Base-by-base conservation (phyloP, 2,329 filamentous ascomycete genomes). In the Ascochyta viciae-villosae region DNA sequence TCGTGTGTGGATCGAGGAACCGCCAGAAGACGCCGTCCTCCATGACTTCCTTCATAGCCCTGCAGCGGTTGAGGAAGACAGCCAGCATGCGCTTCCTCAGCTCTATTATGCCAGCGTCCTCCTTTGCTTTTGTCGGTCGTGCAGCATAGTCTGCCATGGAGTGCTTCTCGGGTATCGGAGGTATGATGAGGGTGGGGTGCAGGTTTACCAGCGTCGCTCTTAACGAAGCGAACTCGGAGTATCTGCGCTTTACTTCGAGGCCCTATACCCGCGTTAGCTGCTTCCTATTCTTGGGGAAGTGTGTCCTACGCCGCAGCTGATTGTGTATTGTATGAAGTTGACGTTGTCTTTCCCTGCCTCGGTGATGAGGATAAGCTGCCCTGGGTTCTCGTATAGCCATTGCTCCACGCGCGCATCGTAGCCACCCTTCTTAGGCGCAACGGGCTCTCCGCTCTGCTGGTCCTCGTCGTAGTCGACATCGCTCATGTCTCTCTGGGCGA, bases 111-210 rank as follows among this genome's bases (percentile, higher is more conserved):
- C 94, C 91, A 54, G 92, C 89, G 74, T 99, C 96, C 76, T 99
- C 94, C 76, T 97, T 99, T 16, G 96, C 96, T 70, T 94, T 97
- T 34, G 95, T 99, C 1, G 96, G 95, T 68, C 96, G 98, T 26
- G 96, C 93, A 15, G 95, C 95, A 73, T 99, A 99, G 76, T 99
- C 95, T 58, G 94, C 94, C 89, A 99, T 96, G 41, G 92, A 95
- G 76, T 99, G 95, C 77, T 99, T 99, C 79, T 99, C 96, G 22
- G 95, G 95, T 69, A 99, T 99, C 3, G 95, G 95, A 7, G 95
- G 96, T 48, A 99, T 90, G 68, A 99, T 90, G 38, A 99, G 84
- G 0, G 95, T 99, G 7, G 96, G 95, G 73, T 99, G 96, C 60
- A 99, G 84, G 66, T 90, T 90, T 42, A 93, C 92, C 26, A 99